Evolutionary conservation across 768 basidiomycete species (phyloP).

Genomic region (Mycena sanguinolenta): DNA sequence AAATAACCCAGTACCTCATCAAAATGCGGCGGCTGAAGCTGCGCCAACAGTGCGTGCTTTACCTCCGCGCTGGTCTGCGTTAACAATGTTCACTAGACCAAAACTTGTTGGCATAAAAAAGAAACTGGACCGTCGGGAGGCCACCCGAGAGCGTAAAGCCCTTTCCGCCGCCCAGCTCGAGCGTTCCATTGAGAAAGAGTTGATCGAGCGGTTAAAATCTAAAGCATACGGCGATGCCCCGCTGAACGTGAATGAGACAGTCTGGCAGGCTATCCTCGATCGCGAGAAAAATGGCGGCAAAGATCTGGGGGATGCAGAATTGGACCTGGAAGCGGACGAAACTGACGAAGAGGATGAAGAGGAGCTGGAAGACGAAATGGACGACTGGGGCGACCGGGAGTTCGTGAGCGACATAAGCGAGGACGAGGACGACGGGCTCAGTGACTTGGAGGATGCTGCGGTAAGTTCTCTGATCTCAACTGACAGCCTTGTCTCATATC

Average conservation of each 20-base stretch:
- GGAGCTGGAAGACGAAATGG: constrained; percentile 61
- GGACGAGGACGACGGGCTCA: constrained; percentile 73
- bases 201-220: constrained; percentile 93
- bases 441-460: constrained; percentile 77
- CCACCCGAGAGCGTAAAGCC: constrained; percentile 94
- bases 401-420: constrained; percentile 84
- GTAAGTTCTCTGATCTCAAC: constrained; percentile 55
- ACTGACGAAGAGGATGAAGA: constrained; percentile 74
- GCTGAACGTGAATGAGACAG: constrained; percentile 96
- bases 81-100: constrained; percentile 64
- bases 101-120: constrained; percentile 97
- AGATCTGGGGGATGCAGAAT: constrained; percentile 58
- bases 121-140: constrained; percentile 94
- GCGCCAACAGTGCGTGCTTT: constrained; percentile 79
- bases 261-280: constrained; percentile 94
- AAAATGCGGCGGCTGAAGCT: constrained; percentile 95
- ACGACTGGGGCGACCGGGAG: constrained; percentile 73
- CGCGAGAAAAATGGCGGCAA: constrained; percentile 71
- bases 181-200: constrained; percentile 94
- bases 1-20: constrained; percentile 99
- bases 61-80: background rate
- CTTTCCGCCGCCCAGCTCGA: constrained; percentile 96
- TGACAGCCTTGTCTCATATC: background rate
- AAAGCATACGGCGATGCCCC: constrained; percentile 99
- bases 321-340: constrained; percentile 67